phyloP scores from a whole-genome alignment of 441 rosid genomes.

The Corymbia citriodora region DNA sequence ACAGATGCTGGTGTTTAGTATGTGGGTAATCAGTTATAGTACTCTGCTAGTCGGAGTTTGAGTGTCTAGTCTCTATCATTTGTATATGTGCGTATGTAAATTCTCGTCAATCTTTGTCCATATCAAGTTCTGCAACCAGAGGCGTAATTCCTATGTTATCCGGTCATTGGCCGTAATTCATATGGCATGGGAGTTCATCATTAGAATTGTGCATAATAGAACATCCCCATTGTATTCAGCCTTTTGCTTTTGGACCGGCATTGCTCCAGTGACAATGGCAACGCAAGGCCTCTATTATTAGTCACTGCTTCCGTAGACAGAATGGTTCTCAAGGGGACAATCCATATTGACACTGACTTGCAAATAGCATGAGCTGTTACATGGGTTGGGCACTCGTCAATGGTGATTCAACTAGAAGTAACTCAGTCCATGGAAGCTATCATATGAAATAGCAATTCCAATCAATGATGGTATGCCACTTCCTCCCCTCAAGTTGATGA shows the following conservation, averaged over 20 bases:
- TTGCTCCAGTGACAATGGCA: not conserved
- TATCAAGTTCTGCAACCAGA: not conserved
- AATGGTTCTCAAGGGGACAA: not conserved
- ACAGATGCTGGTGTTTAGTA: not conserved
- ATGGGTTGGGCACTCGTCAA: slow-evolving; percentile 1
- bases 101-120: not conserved
- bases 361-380: slow-evolving; percentile 2
- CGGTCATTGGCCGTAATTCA: not conserved
- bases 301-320: slow-evolving; percentile 3
- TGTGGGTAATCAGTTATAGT: not conserved
- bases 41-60: not conserved
- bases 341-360: not conserved
- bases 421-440: not conserved
- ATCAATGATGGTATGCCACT: not conserved
- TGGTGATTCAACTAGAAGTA: slow-evolving; percentile 5
- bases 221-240: not conserved
- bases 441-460: not conserved
- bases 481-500: not conserved
- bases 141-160: not conserved
- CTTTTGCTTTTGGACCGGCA: not conserved
- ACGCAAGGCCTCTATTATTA: not conserved
- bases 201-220: not conserved
- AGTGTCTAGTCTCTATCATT: not conserved
- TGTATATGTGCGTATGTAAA: not conserved
- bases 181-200: not conserved